Base-by-base conservation (phyloP, 2,329 filamentous ascomycete genomes). In the Aureobasidium sp. region DNA sequence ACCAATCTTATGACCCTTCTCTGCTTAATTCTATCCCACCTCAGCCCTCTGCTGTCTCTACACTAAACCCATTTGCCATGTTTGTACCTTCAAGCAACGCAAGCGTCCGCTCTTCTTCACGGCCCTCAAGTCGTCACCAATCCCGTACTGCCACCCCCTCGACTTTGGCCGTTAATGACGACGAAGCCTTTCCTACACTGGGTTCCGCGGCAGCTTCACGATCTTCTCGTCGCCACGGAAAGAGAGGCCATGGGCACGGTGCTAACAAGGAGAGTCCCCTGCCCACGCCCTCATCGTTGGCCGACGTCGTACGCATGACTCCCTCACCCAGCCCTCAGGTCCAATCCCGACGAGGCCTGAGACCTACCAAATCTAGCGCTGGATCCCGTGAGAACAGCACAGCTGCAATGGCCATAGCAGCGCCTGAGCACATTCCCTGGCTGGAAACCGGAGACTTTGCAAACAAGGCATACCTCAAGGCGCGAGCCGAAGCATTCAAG, bases 381-480 rank as follows among this genome's bases (percentile, higher is more conserved):
- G 83, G 78, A 53, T 74, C 81, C 42, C 81, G 80, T 17, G 88
- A 95, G 68, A 88, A 91, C 63, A 93, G 85, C 65, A 78, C 81
- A 22, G 84, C 89, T 25, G 87, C 90, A 14, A 84, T 88, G 66
- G 84, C 88, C 2, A 97, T 98, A 53, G 80, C 88, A 16, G 82
- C 84, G 54, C 93, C 93, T 8, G 89, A 93, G 65, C 87, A 96
- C 62, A 89, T 98, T 41, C 93, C 93, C 0, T 98, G 93, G 93
- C 74, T 97, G 3, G 91, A 96, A 70, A 97, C 93, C 2, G 93
- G 93, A 19, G 84, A 91, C 50, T 83, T 81, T 58, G 88, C 88
- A 59, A 97, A 98, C 68, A 90, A 90, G 70, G 85, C 89, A 21
- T 98, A 98, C 68, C 80, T 98, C 61, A 95, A 95, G 72, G 89